Evolutionary conservation across 2,329 filamentous ascomycete species (phyloP).

Genomic region (Drechslerella stenobrocha): DNA sequence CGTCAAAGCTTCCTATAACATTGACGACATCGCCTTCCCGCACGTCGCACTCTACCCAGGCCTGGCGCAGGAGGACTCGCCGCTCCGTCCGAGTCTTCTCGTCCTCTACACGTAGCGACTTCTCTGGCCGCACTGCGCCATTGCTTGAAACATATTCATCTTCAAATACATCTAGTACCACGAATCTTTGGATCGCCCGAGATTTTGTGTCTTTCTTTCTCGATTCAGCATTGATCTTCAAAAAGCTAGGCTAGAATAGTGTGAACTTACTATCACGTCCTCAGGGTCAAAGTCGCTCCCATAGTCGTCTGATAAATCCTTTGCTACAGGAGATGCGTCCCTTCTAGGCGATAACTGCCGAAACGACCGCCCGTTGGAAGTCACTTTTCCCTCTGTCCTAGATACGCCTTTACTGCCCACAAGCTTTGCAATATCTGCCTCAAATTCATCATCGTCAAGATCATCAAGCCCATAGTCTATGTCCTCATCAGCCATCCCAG

Average conservation of each 20-base stretch:
- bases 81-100: constrained; percentile 70
- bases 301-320: constrained; percentile 28
- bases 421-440: constrained; percentile 35
- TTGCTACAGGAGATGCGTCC: constrained; percentile 12
- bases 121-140: constrained; percentile 51
- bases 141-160: constrained; percentile 43
- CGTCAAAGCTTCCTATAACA: constrained; percentile 76
- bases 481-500: constrained; percentile 11
- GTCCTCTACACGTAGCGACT: constrained; percentile 81
- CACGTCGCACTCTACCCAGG: constrained; percentile 82
- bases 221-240: constrained; percentile 48
- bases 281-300: constrained; percentile 49
- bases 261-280: constrained; percentile 43
- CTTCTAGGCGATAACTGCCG: constrained; percentile 13
- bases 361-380: too few relatives aligned
- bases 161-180: constrained; percentile 50
- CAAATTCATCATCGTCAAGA: constrained; percentile 37
- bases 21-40: constrained; percentile 78
- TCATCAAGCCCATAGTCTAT: constrained; percentile 43
- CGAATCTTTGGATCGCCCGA: constrained; percentile 52
- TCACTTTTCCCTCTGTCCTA: constrained; percentile 11
- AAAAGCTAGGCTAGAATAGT: constrained; percentile 32
- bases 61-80: constrained; percentile 75
- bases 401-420: constrained; percentile 9
- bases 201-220: constrained; percentile 53